Base-by-base conservation (phyloP, 2,329 filamentous ascomycete genomes). In the Tolypocladium sp. region DNA sequence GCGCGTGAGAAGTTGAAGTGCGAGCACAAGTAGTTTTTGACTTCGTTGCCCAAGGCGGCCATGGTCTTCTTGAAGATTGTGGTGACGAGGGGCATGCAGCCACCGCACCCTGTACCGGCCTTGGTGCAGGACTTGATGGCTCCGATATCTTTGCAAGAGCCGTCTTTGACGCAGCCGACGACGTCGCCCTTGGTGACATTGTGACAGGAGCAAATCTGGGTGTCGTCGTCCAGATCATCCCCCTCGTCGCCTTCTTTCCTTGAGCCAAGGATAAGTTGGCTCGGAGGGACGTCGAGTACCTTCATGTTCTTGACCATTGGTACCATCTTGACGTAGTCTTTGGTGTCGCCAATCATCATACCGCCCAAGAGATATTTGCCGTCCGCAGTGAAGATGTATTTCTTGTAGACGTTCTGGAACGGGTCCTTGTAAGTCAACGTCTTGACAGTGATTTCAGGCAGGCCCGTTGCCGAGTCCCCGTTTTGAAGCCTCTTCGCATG, bases 281-380 rank as follows among this genome's bases (percentile, higher is more conserved):
- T 85, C 0, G 92, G 92, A 0, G 90, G 84, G 0, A 91, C 77
- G 17, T 95, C 90, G 1, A 96, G 80, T 62, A 81, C 78, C 70
- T 92, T 95, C 69, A 91, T 89, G 64, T 84, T 87, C 76, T 92
- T 95, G 58, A 94, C 91, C 79, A 96, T 86, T 1, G 90, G 89
- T 1, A 95, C 90, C 27, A 96, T 76, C 71, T 93, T 96, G 74
- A 95, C 83, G 68, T 96, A 96, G 75, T 96, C 92, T 63, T 84
- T 88, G 0, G 91, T 95, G 68, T 96, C 92, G 44, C 92, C 92
- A 62, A 96, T 94, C 91, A 96, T 96, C 91, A 96, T 96, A 4
- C 92, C 92, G n/a, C 92, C 92, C 0, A 96, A 83, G 1, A 96
- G 78, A 67, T 93, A 93, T 71, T 95, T 95, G 33, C 92, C 92